phyloP scores from a whole-genome alignment of 768 basidiomycete genomes.

The Jaapia argillacea region DNA sequence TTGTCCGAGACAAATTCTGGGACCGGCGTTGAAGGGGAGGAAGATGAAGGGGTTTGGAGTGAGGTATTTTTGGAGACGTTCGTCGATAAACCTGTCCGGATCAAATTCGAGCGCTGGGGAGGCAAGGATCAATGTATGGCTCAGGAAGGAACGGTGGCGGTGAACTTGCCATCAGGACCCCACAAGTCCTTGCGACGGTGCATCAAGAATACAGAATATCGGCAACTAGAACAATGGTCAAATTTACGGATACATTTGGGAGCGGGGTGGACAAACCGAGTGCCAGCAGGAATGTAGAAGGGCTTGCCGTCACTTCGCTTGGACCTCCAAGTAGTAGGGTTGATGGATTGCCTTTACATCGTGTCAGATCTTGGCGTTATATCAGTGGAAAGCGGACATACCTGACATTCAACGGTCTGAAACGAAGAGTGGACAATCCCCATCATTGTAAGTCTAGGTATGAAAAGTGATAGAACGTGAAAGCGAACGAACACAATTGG shows the following conservation, averaged over 20 bases:
- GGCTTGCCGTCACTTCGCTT: conserved; percentile 14
- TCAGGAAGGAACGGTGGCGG: background rate
- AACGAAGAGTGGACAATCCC: background rate
- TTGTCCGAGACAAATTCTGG: conserved; percentile 52
- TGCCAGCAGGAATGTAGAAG: conserved; percentile 16
- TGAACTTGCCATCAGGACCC: conserved; percentile 38
- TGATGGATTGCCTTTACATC: conserved; percentile 10
- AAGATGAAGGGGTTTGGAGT: conserved; percentile 68
- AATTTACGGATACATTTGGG: conserved; percentile 8
- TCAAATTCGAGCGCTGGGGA: conserved; percentile 35
- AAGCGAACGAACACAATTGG: conserved; percentile 19
- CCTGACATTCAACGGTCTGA: conserved; percentile 19
- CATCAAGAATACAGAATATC: conserved; percentile 19
- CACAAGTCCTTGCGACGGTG: conserved; percentile 39
- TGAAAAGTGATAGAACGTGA: too few species aligned
- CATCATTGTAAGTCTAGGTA: background rate
- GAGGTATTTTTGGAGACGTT: too few species aligned
- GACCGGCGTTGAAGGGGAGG: conserved; percentile 59
- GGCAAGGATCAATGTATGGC: background rate
- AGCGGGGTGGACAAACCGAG: too few species aligned
- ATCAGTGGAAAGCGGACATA: conserved; percentile 1
- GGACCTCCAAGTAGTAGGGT: conserved; percentile 13
- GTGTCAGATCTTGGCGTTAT: background rate
- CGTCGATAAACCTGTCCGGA: conserved; percentile 57
- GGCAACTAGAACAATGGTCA: conserved; percentile 19